Evolutionary conservation across 805 yeast genomes (phyloP).

Genomic region (Candida xiaguanensis): DNA sequence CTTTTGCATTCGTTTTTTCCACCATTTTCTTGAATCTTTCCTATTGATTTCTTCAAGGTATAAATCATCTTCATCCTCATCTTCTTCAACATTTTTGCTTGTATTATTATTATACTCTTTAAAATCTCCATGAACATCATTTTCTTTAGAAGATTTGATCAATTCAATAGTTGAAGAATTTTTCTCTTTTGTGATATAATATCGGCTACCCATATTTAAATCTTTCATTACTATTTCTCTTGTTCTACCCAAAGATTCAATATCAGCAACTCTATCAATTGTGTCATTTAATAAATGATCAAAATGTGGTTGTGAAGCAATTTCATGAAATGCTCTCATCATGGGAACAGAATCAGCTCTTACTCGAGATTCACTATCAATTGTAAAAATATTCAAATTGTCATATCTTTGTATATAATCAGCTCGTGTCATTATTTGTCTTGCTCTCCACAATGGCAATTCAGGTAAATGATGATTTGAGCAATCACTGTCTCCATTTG

Average conservation of each 20-base stretch:
- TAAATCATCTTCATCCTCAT: slow-evolving; percentile 40
- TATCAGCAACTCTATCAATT: slow-evolving; percentile 63
- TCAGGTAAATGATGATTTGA: slow-evolving; percentile 60
- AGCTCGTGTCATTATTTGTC: slow-evolving; percentile 81
- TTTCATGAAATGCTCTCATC: slow-evolving; percentile 87
- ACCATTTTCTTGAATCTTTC: slow-evolving; percentile 50
- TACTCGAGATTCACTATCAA: slow-evolving; percentile 69
- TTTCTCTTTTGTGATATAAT: slow-evolving; percentile 23
- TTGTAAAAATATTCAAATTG: slow-evolving; percentile 72
- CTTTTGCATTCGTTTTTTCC: slow-evolving; percentile 43
- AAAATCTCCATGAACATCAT: slow-evolving; percentile 20
- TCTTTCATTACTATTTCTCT: slow-evolving; percentile 74
- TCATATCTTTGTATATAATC: slow-evolving; percentile 77
- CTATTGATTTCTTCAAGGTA: slow-evolving; percentile 57
- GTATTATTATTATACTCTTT: slow-evolving; percentile 16
- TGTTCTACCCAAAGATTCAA: slow-evolving; percentile 75
- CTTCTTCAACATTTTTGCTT: slow-evolving; percentile 16
- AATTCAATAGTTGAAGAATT: slow-evolving; percentile 13
- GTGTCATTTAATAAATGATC: slow-evolving; percentile 64
- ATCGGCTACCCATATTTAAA: slow-evolving; percentile 49
- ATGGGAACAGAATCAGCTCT: slow-evolving; percentile 81
- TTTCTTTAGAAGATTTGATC: slow-evolving; percentile 15
- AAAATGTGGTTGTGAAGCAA: slow-evolving; percentile 67
- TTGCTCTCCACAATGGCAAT: slow-evolving; percentile 76
- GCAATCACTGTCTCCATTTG: slow-evolving; percentile 9